phyloP scores from a whole-genome alignment of 2,329 filamentous ascomycete species.

The Venturiaceae sp. region DNA sequence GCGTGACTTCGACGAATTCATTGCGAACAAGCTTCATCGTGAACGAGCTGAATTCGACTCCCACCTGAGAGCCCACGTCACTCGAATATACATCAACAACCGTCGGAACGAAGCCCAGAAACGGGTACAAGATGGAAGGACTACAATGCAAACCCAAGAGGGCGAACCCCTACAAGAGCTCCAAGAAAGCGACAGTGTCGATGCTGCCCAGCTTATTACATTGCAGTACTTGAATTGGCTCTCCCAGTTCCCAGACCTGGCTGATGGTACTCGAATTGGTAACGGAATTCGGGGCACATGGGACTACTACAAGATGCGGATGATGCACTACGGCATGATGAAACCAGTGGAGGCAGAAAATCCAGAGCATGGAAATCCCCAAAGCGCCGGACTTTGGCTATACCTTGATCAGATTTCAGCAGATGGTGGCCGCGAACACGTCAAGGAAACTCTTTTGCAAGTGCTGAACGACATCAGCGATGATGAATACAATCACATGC shows the following conservation, averaged over 20 bases:
- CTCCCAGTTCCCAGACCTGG: too few relatives aligned
- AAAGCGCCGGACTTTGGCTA: too few relatives aligned
- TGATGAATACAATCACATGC: not conserved
- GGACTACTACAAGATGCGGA: not conserved
- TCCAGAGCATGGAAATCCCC: not conserved
- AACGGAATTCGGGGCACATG: not conserved
- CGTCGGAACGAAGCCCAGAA: not conserved
- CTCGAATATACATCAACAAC: not conserved
- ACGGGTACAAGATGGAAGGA: not conserved
- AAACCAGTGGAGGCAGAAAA: not conserved
- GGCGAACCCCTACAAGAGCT: too few relatives aligned
- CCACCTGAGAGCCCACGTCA: not conserved
- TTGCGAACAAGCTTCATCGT: conserved; percentile 16
- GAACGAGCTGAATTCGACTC: not conserved
- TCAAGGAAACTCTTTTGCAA: not conserved
- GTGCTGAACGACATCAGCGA: not conserved
- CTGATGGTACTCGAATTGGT: too few relatives aligned
- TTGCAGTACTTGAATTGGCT: not conserved
- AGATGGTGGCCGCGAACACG: not conserved
- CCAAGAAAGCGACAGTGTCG: not conserved
- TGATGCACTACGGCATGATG: not conserved
- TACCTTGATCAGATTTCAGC: not conserved
- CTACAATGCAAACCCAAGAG: not conserved
- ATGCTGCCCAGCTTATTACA: not conserved
- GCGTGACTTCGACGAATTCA: conserved; percentile 43